A percentile compares a stretch with the other conserved stretches of the same genome.
phyloP scores from a whole-genome alignment of 2,329 filamentous ascomycete genomes.

The Phaeosphaeriaceae sp. region DNA sequence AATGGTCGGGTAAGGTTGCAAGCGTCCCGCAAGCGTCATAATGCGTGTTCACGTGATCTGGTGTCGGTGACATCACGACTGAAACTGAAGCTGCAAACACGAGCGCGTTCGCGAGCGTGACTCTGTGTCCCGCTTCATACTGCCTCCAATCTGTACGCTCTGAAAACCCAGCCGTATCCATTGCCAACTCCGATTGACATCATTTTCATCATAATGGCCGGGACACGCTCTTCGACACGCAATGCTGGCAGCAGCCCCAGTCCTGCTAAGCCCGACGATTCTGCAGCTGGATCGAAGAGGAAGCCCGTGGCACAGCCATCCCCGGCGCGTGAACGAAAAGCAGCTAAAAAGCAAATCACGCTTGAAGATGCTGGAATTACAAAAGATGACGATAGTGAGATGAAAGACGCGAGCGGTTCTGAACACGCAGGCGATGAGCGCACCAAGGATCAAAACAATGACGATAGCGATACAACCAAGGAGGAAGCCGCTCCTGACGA shows the following conservation, averaged over 20 bases:
- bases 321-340: slow-evolving; percentile 54
- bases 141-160: not conserved
- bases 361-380: slow-evolving; percentile 59
- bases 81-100: not conserved
- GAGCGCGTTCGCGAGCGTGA: not conserved
- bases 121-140: not conserved
- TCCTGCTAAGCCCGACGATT: slow-evolving; percentile 35
- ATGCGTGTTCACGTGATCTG: slow-evolving; percentile 1
- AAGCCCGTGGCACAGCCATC: slow-evolving; percentile 47
- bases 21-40: not conserved
- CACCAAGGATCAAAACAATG: slow-evolving; percentile 22
- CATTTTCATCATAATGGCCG: slow-evolving; percentile 27
- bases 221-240: slow-evolving; percentile 36
- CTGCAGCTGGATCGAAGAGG: slow-evolving; percentile 48
- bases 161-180: not conserved
- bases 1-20: not conserved
- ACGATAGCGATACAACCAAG: slow-evolving; percentile 23
- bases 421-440: slow-evolving; percentile 13
- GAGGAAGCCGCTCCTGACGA: slow-evolving; percentile 7
- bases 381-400: slow-evolving; percentile 44
- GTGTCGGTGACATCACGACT: not conserved
- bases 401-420: slow-evolving; percentile 28
- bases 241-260: slow-evolving; percentile 23
- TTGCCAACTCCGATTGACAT: not conserved
- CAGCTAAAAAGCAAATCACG: slow-evolving; percentile 57